Evolutionary conservation across 1,284 basidiomycete genomes (phyloP).

Genomic region (Cryptococcus floricola): DNA sequence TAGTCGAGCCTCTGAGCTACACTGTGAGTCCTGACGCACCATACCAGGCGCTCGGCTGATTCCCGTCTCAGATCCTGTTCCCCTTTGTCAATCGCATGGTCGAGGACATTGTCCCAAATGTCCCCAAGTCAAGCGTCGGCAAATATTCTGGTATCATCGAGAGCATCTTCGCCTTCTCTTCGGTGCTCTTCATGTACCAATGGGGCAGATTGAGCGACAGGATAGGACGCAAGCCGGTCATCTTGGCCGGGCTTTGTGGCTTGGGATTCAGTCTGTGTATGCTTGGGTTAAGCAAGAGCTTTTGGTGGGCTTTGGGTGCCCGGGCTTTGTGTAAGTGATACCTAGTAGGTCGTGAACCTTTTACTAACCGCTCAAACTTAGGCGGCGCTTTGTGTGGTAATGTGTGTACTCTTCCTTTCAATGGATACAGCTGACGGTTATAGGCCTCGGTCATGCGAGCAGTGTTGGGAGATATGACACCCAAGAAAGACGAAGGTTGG

Average conservation of each 20-base stretch:
- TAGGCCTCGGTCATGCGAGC: slow-evolving; percentile 25
- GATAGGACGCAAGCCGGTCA: slow-evolving; percentile 22
- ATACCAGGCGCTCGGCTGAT: not conserved
- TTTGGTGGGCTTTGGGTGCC: slow-evolving; percentile 19
- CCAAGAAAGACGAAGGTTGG: slow-evolving; percentile 20
- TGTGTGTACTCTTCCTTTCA: slow-evolving; percentile 3
- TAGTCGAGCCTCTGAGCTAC: slow-evolving; percentile 17
- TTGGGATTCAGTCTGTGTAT: slow-evolving; percentile 13
- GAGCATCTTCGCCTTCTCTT: slow-evolving; percentile 18
- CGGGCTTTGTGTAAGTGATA: slow-evolving; percentile 15
- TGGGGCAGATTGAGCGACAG: slow-evolving; percentile 24
- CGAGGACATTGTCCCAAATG: slow-evolving; percentile 17
- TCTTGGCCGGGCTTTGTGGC: slow-evolving; percentile 19
- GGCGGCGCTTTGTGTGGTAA: slow-evolving; percentile 25
- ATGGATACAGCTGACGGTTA: not conserved
- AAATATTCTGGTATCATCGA: slow-evolving; percentile 23
- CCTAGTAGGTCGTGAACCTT: not conserved
- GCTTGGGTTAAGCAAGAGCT: slow-evolving; percentile 22
- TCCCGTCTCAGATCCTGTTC: slow-evolving; percentile 16
- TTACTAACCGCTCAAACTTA: not conserved
- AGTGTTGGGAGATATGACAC: slow-evolving; percentile 21
- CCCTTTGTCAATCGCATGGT: slow-evolving; percentile 23
- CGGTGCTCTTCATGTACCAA: slow-evolving; percentile 21
- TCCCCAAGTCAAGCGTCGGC: slow-evolving; percentile 17
- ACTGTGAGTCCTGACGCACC: slow-evolving; percentile 5